Percentiles rank a stretch among this genome's conserved stretches.
Conservation (phyloP, 495 filamentous ascomycete species). For the Platismatia glauca region DNA sequence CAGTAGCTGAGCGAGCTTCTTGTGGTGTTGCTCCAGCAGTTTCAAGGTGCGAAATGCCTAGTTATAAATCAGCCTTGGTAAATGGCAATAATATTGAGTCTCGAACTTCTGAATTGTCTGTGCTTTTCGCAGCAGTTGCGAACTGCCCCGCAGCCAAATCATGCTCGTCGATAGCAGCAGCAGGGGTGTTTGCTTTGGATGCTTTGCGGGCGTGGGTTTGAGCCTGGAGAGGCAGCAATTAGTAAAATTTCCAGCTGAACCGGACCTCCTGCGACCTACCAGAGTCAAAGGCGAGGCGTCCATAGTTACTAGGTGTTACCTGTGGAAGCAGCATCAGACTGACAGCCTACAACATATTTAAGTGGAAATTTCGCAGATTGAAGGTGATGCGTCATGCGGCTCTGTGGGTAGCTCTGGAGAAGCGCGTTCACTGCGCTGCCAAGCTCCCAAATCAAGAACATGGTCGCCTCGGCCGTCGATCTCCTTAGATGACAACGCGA, state of each 20-base stretch:
- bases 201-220: slow-evolving; percentile 81
- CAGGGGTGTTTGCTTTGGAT: slow-evolving; percentile 51
- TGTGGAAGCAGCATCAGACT: too few relatives aligned
- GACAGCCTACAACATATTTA: background rate
- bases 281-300: slow-evolving; percentile 53
- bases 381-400: background rate
- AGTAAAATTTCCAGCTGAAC: background rate
- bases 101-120: slow-evolving; percentile 62
- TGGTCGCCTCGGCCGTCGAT: background rate
- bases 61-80: slow-evolving; percentile 11
- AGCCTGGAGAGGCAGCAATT: slow-evolving; percentile 43
- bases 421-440: background rate
- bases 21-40: slow-evolving; percentile 80
- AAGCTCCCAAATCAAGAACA: background rate
- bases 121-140: slow-evolving; percentile 65
- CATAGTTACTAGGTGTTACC: slow-evolving; percentile 31
- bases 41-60: slow-evolving; percentile 73
- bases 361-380: background rate
- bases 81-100: background rate
- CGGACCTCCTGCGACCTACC: slow-evolving; percentile 30
- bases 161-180: slow-evolving; percentile 76
- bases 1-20: slow-evolving; percentile 65
- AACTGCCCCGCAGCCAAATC: slow-evolving; percentile 85
- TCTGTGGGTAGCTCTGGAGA: background rate
- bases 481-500: background rate